These are phyloP conservation scores for Aspergillus sp. DNA, from an alignment of 2,329 filamentous ascomycete genomes.

Conservation along the genomic window DNA sequence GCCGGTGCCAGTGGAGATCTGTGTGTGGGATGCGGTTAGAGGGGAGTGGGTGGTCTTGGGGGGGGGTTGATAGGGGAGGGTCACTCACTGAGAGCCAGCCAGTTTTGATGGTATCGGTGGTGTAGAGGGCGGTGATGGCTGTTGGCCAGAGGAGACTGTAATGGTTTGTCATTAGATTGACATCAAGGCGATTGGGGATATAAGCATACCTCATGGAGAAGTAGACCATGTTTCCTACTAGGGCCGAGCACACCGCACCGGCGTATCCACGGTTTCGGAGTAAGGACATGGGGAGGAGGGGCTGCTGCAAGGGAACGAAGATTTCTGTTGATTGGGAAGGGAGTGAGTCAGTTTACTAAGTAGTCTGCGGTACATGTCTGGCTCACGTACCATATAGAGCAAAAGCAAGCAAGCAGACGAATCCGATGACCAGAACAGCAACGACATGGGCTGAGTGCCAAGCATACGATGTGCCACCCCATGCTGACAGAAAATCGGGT, in stretches of 20 bases:
- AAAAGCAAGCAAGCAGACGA: constrained; percentile 1
- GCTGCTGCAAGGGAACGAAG: constrained; percentile 5
- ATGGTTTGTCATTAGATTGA: not conserved
- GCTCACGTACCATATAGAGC: constrained; percentile 1
- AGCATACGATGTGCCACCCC: constrained; percentile 7
- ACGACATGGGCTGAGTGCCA: constrained; percentile 11
- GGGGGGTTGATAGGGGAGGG: not conserved
- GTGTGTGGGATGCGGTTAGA: not conserved
- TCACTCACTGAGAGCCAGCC: constrained; percentile 3
- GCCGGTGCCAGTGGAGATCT: constrained; percentile 5
- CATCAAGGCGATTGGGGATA: too few relatives aligned
- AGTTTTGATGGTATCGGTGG: constrained; percentile 3
- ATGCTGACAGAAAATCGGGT: not conserved
- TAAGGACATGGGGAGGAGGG: constrained; percentile 2
- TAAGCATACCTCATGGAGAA: constrained; percentile 5
- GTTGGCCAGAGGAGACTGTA: constrained; percentile 4
- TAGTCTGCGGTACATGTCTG: not conserved
- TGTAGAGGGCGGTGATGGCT: not conserved
- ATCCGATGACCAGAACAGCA: constrained; percentile 7
- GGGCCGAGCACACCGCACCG: constrained; percentile 1
- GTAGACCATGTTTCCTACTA: constrained; percentile 8
- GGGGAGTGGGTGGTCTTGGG: too few relatives aligned
- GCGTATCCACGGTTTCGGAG: constrained; percentile 7
- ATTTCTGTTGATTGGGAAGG: not conserved
- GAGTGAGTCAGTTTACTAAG: not conserved